These are phyloP conservation scores for Chlorella sp. DNA, from an alignment of 139 green algal species.

Conservation along the genomic window DNA sequence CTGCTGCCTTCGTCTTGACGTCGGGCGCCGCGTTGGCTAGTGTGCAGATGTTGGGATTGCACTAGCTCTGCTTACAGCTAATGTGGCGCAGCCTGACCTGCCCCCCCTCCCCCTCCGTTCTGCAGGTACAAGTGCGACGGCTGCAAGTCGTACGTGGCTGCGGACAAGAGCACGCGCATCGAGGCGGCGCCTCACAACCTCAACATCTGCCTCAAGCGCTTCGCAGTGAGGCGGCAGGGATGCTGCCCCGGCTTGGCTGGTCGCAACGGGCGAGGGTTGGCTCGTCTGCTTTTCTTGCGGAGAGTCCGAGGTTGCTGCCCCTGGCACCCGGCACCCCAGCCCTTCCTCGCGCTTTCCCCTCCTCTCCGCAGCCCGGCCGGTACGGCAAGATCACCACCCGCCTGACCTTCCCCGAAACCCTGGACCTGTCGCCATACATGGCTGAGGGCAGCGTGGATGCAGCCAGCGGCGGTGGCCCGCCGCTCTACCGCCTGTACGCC, in stretches of 20 bases:
- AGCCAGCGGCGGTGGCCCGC: neutral
- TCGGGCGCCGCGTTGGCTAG: no score
- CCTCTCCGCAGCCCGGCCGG: neutral
- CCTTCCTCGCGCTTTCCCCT: no score
- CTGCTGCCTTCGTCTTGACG: no score
- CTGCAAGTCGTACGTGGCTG: constrained; percentile 52
- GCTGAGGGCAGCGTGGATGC: constrained; percentile 41
- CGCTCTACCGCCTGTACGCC: constrained; percentile 70
- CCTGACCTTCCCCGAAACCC: constrained; percentile 47
- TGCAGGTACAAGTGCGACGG: constrained; percentile 40
- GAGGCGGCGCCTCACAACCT: constrained; percentile 69
- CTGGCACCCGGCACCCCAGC: no score
- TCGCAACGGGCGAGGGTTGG: no score
- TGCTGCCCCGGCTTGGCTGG: neutral
- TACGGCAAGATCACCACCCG: constrained; percentile 29
- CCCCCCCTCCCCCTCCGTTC: no score
- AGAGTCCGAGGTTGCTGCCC: no score
- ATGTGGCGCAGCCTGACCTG: no score
- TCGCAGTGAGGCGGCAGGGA: constrained; percentile 16
- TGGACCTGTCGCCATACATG: constrained; percentile 61
- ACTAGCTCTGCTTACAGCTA: no score
- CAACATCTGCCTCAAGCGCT: constrained; percentile 65
- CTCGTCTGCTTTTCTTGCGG: no score
- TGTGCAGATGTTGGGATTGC: no score
- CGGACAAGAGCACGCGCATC: constrained; percentile 48